phyloP scores from a whole-genome alignment of 2,329 filamentous ascomycete species.

The Botrytis porri region DNA sequence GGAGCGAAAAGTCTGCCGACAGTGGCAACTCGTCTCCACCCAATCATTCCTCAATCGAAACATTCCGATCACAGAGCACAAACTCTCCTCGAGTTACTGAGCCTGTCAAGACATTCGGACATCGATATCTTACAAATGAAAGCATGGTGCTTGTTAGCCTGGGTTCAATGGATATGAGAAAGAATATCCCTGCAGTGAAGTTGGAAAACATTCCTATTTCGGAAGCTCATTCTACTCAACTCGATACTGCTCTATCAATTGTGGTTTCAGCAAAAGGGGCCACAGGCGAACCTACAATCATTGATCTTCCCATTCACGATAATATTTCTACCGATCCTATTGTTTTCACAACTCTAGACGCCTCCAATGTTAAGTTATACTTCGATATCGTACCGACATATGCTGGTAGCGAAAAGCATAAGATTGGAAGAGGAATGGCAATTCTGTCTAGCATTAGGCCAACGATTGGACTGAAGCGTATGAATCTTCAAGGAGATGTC shows the following conservation, averaged over 20 bases:
- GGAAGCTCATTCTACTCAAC: slow-evolving; percentile 85
- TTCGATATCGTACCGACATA: slow-evolving; percentile 98
- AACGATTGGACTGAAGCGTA: slow-evolving; percentile 78
- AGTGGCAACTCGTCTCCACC: slow-evolving; percentile 41
- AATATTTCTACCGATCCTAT: slow-evolving; percentile 93
- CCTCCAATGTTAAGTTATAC: slow-evolving; percentile 77
- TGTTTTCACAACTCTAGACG: slow-evolving; percentile 77
- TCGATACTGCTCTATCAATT: slow-evolving; percentile 90
- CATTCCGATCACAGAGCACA: slow-evolving; percentile 48
- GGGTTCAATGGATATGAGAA: slow-evolving; percentile 91
- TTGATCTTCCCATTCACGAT: slow-evolving; percentile 91
- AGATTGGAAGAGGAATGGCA: slow-evolving; percentile 86
- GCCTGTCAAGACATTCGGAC: slow-evolving; percentile 90
- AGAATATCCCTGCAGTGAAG: slow-evolving; percentile 74
- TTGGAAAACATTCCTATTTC: slow-evolving; percentile 84
- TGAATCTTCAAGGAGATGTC: slow-evolving; percentile 87
- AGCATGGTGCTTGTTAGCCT: slow-evolving; percentile 89
- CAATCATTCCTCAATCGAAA: slow-evolving; percentile 59
- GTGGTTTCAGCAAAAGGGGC: slow-evolving; percentile 86
- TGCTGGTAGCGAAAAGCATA: slow-evolving; percentile 80
- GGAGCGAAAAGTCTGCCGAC: slow-evolving; percentile 36
- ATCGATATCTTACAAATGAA: slow-evolving; percentile 87
- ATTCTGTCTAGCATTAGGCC: slow-evolving; percentile 83
- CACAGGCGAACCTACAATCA: slow-evolving; percentile 78
- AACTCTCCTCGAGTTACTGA: slow-evolving; percentile 58